Base-by-base conservation (phyloP, 306 rosid genomes). In the Trifolium subterraneum region DNA sequence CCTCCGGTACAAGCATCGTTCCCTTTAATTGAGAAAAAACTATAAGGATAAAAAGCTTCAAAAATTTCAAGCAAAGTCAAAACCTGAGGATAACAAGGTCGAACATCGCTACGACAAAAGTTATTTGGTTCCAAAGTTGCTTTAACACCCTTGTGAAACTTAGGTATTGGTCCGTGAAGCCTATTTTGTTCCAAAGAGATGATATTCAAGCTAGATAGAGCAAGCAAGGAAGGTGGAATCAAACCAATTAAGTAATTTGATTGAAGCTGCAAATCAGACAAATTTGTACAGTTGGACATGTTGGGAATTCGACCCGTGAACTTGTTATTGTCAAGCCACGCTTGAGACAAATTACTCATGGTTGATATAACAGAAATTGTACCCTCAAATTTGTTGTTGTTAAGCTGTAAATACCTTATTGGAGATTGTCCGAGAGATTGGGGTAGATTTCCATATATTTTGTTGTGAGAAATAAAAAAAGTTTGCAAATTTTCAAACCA, bases 141-240 rank as follows among this genome's bases (percentile, higher is more conserved):
- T n/a, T 4, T 10, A 62, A 87, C 90, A 12, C 52, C 79, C 3
- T 70, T 65, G 4, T 74, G 75, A 38, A 93, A 90, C n/a, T n/a
- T 64, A 2, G 95, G 97, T 23, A 52, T 0, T 3, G 97, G 96
- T 25, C 97, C 97, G 75, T 89, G 93, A 67, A 93, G 83, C 27
- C 14, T 9, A 45, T 93, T 90, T 76, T 93, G 80, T 10, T 78
- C 90, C 77, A 90, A 18, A 72, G 84, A 74, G 71, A 93, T 84
- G n/a, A 74, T 87, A 27, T 2, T 19, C 73, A 93, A 52, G 22
- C 81, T 78, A 7, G 89, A 2, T 10, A 88, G 27, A 9, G 42
- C 15, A 66, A 51, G 82, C 67, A 90, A 44, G 0, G 93, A 80
- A 4, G 59, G 10, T 4, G 97, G 96, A 23, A 93, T 87, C 7